These are phyloP conservation scores for Penicillium goetzii DNA, from an alignment of 495 filamentous ascomycete genomes.

Conservation along the genomic window DNA sequence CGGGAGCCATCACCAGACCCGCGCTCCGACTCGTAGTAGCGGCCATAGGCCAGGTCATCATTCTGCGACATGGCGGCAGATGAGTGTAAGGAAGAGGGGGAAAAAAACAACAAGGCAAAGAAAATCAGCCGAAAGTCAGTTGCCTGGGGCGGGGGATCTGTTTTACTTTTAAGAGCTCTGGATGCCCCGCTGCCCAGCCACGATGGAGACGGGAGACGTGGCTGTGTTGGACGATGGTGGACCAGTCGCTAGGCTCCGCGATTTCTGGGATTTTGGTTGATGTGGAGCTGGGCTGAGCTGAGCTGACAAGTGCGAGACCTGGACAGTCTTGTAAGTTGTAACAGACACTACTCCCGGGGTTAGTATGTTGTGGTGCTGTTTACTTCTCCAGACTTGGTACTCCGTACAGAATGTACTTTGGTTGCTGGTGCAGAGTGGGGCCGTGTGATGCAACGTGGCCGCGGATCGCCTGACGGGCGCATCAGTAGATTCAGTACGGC, in stretches of 20 bases:
- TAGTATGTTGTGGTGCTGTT: neutral
- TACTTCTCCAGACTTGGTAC: neutral
- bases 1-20: slow-evolving; percentile 43
- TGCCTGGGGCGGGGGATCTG: slow-evolving; percentile 21
- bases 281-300: slow-evolving; percentile 1
- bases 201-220: slow-evolving; percentile 26
- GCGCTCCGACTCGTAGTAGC: slow-evolving; percentile 46
- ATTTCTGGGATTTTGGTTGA: neutral
- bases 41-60: slow-evolving; percentile 62
- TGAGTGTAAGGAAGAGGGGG: neutral
- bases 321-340: neutral
- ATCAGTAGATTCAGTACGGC: neutral
- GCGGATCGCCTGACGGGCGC: neutral
- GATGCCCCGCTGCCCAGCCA: slow-evolving; percentile 34
- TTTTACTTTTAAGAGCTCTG: slow-evolving; percentile 27
- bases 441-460: slow-evolving; percentile 3
- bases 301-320: neutral
- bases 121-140: slow-evolving; percentile 13
- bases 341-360: neutral
- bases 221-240: slow-evolving; percentile 19
- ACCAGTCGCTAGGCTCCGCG: slow-evolving; percentile 4
- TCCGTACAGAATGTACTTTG: neutral
- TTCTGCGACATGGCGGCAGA: slow-evolving; percentile 41
- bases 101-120: slow-evolving; percentile 9
- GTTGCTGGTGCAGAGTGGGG: neutral